A percentile compares a stretch with the other conserved stretches of the same genome.
Conservation (phyloP, 1,284 basidiomycete species). For the Sphaerobolus stellatus region DNA sequence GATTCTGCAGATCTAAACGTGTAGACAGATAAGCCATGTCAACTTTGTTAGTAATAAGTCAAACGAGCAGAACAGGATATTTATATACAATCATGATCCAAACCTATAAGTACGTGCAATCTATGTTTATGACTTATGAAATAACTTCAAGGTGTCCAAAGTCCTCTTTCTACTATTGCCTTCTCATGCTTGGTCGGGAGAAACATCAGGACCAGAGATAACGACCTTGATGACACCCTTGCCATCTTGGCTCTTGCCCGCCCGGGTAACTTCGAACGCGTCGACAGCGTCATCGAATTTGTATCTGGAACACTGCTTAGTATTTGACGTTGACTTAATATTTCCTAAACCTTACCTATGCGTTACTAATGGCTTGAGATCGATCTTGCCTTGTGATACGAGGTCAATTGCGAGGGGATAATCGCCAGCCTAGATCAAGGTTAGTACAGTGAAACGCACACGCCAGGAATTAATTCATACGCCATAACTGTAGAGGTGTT, state of each 20-base stretch:
- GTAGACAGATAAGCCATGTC: too few species aligned
- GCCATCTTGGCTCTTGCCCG: conserved; percentile 69
- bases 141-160: too few species aligned
- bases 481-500: conserved; percentile 34
- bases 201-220: conserved; percentile 72
- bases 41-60: too few species aligned
- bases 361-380: conserved; percentile 49
- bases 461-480: conserved; percentile 40
- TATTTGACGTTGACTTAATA: too few species aligned
- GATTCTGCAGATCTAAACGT: too few species aligned
- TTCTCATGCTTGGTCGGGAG: too few species aligned
- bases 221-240: conserved; percentile 52
- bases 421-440: conserved; percentile 61
- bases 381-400: conserved; percentile 46
- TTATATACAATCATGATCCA: too few species aligned
- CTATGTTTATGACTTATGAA: too few species aligned
- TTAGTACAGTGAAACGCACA: not conserved
- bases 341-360: conserved; percentile 51
- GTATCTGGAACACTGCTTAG: too few species aligned
- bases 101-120: too few species aligned
- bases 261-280: conserved; percentile 49
- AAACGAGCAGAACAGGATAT: too few species aligned
- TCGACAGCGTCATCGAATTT: conserved; percentile 44
- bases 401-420: conserved; percentile 53
- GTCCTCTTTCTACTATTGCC: too few species aligned